Percentiles rank a stretch among this genome's conserved stretches.
Evolutionary conservation across 192 early-diverging fungal species (phyloP).

Genomic region (Backusella circina): DNA sequence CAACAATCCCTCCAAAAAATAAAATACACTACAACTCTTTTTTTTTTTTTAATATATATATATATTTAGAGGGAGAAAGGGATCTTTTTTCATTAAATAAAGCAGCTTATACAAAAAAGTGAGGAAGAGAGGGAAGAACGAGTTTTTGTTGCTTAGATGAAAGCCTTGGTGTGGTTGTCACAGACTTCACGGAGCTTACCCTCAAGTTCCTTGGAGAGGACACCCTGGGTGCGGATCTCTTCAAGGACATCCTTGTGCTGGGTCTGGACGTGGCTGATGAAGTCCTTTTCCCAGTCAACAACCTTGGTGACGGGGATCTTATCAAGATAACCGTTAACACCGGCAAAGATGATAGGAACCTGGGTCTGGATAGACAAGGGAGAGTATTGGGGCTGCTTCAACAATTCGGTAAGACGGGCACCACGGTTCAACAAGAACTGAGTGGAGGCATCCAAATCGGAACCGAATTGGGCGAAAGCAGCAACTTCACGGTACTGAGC

Average conservation of each 20-base stretch:
- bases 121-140: background rate
- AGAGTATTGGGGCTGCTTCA: conserved; percentile 99
- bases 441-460: conserved; percentile 98
- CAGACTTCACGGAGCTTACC: conserved; percentile 90
- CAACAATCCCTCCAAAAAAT: background rate
- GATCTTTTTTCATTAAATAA: background rate
- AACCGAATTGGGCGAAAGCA: conserved; percentile 99
- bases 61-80: background rate
- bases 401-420: conserved; percentile 97
- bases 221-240: conserved; percentile 85
- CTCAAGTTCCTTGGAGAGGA: conserved; percentile 85
- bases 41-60: background rate
- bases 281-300: conserved; percentile 88
- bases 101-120: background rate
- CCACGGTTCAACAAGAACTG: conserved; percentile 99
- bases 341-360: conserved; percentile 96
- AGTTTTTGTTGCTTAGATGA: no score
- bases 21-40: background rate
- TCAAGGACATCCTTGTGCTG: conserved; percentile 89
- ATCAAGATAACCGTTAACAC: conserved; percentile 99
- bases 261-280: conserved; percentile 83
- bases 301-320: conserved; percentile 94
- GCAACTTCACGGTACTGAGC: conserved; percentile 99
- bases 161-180: conserved; percentile 74
- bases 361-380: conserved; percentile 96